Evolutionary conservation across 1,139 yeast genomes (phyloP).

Genomic region (Geotrichum aggregatum): DNA sequence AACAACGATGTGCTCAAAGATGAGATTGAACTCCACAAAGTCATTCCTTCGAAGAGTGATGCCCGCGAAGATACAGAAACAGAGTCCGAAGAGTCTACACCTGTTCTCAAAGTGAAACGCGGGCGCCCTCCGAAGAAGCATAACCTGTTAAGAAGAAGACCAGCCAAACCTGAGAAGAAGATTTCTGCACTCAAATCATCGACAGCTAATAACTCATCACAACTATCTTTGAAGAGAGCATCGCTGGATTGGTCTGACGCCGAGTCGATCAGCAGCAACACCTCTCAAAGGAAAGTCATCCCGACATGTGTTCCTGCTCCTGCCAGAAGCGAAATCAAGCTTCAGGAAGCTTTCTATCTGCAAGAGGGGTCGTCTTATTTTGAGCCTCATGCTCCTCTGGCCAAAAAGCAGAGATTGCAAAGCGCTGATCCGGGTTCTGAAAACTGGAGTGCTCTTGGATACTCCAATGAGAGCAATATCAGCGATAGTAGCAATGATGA

Average conservation of each 20-base stretch:
- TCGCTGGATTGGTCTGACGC: too few species aligned
- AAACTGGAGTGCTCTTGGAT: background rate
- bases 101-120: background rate
- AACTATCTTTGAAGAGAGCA: background rate
- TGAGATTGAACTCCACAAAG: background rate
- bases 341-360: background rate
- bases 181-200: background rate
- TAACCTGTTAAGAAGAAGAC: background rate
- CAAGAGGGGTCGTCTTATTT: background rate
- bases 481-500: background rate
- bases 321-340: background rate
- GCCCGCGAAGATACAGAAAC: background rate
- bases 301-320: background rate
- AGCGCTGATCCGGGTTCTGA: background rate
- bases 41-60: background rate
- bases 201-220: background rate
- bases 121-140: background rate
- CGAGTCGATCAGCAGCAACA: background rate
- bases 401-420: background rate
- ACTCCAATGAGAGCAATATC: background rate
- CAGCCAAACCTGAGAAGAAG: too few species aligned
- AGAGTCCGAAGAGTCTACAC: background rate
- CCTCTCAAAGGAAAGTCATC: background rate
- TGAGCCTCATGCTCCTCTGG: background rate
- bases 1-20: slow-evolving; percentile 1